Conservation (phyloP, 768 basidiomycete species). For the Kwoniella bestiolae region DNA sequence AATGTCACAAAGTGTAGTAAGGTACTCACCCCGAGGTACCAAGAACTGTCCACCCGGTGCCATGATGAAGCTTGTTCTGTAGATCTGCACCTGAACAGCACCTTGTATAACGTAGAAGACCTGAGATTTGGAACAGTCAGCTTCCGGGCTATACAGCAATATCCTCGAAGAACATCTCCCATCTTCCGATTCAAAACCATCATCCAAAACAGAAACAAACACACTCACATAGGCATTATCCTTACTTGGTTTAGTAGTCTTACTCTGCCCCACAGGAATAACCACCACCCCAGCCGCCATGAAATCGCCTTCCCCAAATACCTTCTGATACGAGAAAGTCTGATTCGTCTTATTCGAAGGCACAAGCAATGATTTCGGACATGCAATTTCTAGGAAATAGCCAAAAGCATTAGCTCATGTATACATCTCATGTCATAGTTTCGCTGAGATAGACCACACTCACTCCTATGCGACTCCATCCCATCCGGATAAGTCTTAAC, state of each 20-base stretch:
- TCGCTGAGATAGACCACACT: no score
- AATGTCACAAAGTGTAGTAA: no score
- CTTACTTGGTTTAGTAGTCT: slow-evolving; percentile 84
- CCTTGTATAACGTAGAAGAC: slow-evolving; percentile 84
- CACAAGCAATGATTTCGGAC: slow-evolving; percentile 70
- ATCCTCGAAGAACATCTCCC: no score
- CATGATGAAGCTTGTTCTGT: slow-evolving; percentile 76
- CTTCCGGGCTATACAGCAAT: no score
- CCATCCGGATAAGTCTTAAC: slow-evolving; percentile 71
- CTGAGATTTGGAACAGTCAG: slow-evolving; percentile 56
- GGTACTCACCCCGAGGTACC: slow-evolving; percentile 80
- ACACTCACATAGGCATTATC: slow-evolving; percentile 89
- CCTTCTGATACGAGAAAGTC: slow-evolving; percentile 84
- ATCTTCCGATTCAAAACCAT: no score
- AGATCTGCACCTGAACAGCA: slow-evolving; percentile 81
- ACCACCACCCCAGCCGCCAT: slow-evolving; percentile 86
- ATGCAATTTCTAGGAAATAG: slow-evolving; percentile 70
- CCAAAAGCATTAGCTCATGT: neutral
- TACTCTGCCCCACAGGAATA: slow-evolving; percentile 77
- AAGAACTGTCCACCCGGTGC: slow-evolving; percentile 84
- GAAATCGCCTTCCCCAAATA: slow-evolving; percentile 88
- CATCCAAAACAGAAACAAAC: neutral
- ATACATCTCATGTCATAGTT: neutral
- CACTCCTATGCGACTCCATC: slow-evolving; percentile 72
- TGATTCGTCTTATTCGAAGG: slow-evolving; percentile 67